Conservation (phyloP, 108 stramenopile genomes). For the Thalassiosira profunda region DNA sequence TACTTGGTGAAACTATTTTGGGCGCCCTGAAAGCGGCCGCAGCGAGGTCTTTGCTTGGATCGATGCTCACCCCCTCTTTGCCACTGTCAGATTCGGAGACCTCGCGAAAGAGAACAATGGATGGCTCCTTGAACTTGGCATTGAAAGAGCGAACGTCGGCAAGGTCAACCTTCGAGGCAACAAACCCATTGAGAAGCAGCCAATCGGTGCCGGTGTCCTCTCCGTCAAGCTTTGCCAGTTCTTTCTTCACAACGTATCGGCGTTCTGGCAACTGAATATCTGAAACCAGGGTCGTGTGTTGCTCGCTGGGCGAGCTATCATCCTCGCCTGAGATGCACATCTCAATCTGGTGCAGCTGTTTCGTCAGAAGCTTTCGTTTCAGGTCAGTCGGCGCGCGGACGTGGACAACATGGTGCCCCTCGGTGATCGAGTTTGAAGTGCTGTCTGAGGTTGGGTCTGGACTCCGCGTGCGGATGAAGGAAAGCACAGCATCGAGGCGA, state of each 20-base stretch:
- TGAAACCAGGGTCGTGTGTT: slow-evolving; percentile 25
- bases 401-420: slow-evolving; percentile 84
- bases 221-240: slow-evolving; percentile 14
- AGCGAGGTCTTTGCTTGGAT: slow-evolving; percentile 2
- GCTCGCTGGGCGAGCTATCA: slow-evolving; percentile 1
- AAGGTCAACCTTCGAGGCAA: slow-evolving; percentile 54
- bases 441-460: slow-evolving; percentile 11
- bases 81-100: background rate
- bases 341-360: slow-evolving; percentile 39
- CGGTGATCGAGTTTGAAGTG: background rate
- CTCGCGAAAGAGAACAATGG: slow-evolving; percentile 38
- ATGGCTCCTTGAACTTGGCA: slow-evolving; percentile 81
- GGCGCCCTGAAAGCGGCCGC: background rate
- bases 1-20: slow-evolving; percentile 36
- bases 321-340: slow-evolving; percentile 22
- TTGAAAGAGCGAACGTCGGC: slow-evolving; percentile 85
- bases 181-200: slow-evolving; percentile 86
- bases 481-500: slow-evolving; percentile 66
- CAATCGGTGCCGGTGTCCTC: slow-evolving; percentile 48
- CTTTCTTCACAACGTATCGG: slow-evolving; percentile 22
- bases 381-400: slow-evolving; percentile 50
- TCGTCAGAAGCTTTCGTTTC: slow-evolving; percentile 41
- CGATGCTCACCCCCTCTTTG: slow-evolving; percentile 2
- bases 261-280: slow-evolving; percentile 23
- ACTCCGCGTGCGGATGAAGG: slow-evolving; percentile 55